phyloP scores from a whole-genome alignment of 257 asterid genomes.

The Plectranthus barbatus region DNA sequence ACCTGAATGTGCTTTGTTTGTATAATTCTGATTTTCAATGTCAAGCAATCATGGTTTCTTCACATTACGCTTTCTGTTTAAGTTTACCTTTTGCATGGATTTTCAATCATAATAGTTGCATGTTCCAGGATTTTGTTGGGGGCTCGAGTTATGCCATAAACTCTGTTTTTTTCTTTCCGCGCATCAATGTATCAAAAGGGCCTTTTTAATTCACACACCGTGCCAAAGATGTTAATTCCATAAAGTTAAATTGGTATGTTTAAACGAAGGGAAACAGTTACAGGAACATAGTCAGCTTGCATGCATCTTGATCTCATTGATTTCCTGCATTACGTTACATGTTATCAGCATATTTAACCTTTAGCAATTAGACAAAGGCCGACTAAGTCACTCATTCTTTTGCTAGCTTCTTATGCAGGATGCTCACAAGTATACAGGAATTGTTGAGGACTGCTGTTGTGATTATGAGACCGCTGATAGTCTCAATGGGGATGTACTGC shows the following conservation, averaged over 20 bases:
- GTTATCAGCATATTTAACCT: not conserved
- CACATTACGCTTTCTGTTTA: not conserved
- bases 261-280: too few species aligned
- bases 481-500: conserved; percentile 61
- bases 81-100: not conserved
- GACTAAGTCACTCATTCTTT: conserved; percentile 5
- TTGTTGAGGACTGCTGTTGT: conserved; percentile 93
- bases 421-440: conserved; percentile 74
- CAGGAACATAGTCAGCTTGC: not conserved
- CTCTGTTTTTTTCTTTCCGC: too few species aligned
- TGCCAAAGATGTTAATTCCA: not conserved
- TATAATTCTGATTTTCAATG: too few species aligned
- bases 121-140: not conserved
- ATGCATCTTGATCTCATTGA: conserved; percentile 1
- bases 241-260: not conserved
- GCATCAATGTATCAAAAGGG: not conserved
- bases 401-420: conserved; percentile 54
- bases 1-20: too few species aligned
- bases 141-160: not conserved
- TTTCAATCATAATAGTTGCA: not conserved
- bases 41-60: too few species aligned
- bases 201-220: not conserved
- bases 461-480: conserved; percentile 90
- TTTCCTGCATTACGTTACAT: not conserved
- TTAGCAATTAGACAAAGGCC: not conserved